Evolutionary conservation across 495 filamentous ascomycete genomes (phyloP), one percentile per base, ranked within the genome.

Genomic region (Lophiotrema nucula): DNA sequence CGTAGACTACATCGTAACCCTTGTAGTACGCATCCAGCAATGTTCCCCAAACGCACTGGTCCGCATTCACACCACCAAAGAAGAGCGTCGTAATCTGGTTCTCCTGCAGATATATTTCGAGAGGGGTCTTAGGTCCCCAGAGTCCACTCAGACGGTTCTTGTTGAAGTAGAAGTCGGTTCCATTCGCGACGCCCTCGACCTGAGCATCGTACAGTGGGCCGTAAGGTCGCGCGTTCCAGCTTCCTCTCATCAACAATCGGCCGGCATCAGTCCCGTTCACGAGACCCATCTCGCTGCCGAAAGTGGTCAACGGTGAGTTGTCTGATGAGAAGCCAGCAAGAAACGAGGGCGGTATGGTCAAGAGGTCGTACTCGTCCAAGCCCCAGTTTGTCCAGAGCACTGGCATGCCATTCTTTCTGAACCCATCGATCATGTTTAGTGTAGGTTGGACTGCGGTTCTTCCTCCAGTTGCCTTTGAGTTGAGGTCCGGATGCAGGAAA

Each of bases 321-420:
- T 27, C 12, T 21, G 31, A 13, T 18, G 64, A 65, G 58, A 75
- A 74, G 6, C 65, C 64, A 15, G 57, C 59, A n/a, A 68, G 45
- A 42, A 73, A 68, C 4, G 46, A 44, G 8, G 73, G 67, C 31
- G 71, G 73, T 42, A 75, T 70, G 16, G 60, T 67, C 24, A 68
- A 41, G 18, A 75, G 57, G 42, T 73, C 73, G 21, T 60, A 68
- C 19, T 82, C 75, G 11, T 70, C 80, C 22, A 84, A 62, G 10
- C 82, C 82, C 81, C 81, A 85, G 59, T 82, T 83, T 24, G 83
- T 69, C 81, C 81, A 85, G 4, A 83, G 68, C 27, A 83, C 67
- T 60, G 74, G 72, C 27, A 85, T 76, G 4, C 74, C 77, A 19
- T 72, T 72, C 38, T 73, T 67, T 16, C 77, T 58, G 10, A 69